Evolutionary conservation across 495 filamentous ascomycete genomes (phyloP).

Genomic region (Neurospora sp.): DNA sequence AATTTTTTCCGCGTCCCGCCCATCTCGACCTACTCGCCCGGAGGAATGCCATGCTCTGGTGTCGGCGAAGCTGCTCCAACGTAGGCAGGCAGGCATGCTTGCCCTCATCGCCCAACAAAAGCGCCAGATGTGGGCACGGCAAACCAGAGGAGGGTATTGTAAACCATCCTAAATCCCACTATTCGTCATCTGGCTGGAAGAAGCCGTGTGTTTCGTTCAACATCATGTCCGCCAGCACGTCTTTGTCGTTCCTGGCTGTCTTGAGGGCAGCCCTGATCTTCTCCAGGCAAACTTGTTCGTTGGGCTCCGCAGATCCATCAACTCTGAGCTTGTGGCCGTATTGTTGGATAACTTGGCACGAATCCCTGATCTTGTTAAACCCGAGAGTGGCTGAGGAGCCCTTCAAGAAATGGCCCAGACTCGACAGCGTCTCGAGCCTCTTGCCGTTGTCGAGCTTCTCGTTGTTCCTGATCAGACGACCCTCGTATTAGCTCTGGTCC

Average conservation of each 20-base stretch:
- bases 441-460: constrained; percentile 15
- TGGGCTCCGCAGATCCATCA: constrained; percentile 53
- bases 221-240: constrained; percentile 61
- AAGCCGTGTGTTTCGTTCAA: constrained; percentile 25
- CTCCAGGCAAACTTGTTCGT: constrained; percentile 54
- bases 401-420: constrained; percentile 90
- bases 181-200: not conserved
- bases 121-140: not conserved
- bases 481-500: constrained; percentile 7
- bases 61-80: not conserved
- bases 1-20: not conserved
- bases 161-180: not conserved
- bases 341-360: constrained; percentile 93
- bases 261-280: constrained; percentile 60
- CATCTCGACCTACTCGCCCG: not conserved
- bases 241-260: constrained; percentile 65
- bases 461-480: constrained; percentile 36
- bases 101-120: not conserved
- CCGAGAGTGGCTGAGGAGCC: constrained; percentile 96
- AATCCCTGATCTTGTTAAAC: constrained; percentile 82
- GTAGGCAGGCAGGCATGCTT: not conserved
- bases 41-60: not conserved
- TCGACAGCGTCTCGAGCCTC: constrained; percentile 64
- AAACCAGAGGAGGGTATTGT: not conserved
- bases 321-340: constrained; percentile 74